Base-by-base conservation (phyloP, 1,139 yeast genomes). In the Protomyces inundatus region DNA sequence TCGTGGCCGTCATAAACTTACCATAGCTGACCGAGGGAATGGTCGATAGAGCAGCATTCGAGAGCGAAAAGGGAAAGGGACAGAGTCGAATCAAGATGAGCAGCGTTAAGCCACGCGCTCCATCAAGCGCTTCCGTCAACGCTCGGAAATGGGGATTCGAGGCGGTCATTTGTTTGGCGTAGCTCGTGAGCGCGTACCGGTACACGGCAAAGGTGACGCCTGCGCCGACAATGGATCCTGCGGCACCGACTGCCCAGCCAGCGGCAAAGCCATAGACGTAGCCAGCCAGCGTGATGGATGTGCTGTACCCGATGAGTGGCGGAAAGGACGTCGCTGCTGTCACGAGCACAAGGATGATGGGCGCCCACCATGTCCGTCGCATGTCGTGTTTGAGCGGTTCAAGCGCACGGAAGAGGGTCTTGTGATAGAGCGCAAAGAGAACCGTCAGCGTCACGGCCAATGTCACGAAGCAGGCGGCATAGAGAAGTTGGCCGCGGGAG, bases 61-160 rank as follows among this genome's bases (percentile, higher is more conserved):
- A 87, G 53, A 91, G 77, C 3, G 97, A 89, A 73, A 91, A 93
- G 0, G 98, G 98, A 70, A 91, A 81, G 0, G 98, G 98, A 70
- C 97, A 90, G 66, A 91, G 75, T 64, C 97, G 79, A 54, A 93
- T 81, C 73, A 91, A 79, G 64, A 86, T 81, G 64, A 93, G 76
- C 52, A 93, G 75, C 67, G 84, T 73, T 66, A 90, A 81, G 66
- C 89, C 85, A 67, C 85, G 87, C 60, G 81, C 79, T 64, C 62
- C 62, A n/a, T 85, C 85, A 67, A 93, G 75, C 6, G 90, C 87
- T 65, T 85, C 84, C 0, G 90, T 81, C 69, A 93, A 82, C 0
- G 96, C 91, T 68, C 85, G 82, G 69, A 93, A 84, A 67, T 83
- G 84, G 63, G 83, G 83, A 72, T 87, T 88, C 16, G 77, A 67